phyloP scores from a whole-genome alignment of 495 filamentous ascomycete species.

The Recurvomyces mirabilis region DNA sequence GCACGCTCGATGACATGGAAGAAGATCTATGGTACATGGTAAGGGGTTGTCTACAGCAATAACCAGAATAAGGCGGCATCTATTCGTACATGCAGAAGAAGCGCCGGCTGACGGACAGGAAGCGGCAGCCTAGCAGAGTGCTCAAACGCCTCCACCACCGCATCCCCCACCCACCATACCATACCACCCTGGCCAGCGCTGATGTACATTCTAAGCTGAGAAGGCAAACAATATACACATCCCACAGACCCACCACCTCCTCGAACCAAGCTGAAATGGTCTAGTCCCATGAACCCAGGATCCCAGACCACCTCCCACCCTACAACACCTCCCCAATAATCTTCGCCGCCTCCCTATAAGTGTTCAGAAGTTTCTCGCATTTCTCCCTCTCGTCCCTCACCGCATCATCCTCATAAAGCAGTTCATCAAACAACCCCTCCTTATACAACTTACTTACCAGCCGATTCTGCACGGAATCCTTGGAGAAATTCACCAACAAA shows the following conservation, averaged over 20 bases:
- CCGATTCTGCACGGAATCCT: conserved; percentile 93
- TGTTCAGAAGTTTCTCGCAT: conserved; percentile 86
- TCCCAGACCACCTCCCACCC: conserved; percentile 1
- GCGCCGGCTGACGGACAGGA: too few species aligned
- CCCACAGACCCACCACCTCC: background rate
- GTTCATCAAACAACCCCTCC: conserved; percentile 81
- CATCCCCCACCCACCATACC: background rate
- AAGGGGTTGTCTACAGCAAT: too few species aligned
- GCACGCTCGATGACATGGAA: too few species aligned
- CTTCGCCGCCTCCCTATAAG: conserved; percentile 93
- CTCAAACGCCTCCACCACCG: background rate
- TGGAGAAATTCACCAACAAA: conserved; percentile 92
- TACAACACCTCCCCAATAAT: conserved; percentile 95
- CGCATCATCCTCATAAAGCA: conserved; percentile 92
- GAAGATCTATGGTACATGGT: too few species aligned
- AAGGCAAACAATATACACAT: too few species aligned
- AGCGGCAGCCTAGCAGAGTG: background rate
- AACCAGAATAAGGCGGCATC: too few species aligned
- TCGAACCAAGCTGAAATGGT: conserved; percentile 2
- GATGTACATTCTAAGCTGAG: conserved; percentile 1
- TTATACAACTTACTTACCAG: conserved; percentile 93
- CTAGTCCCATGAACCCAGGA: too few species aligned
- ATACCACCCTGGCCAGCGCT: background rate
- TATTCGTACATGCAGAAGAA: too few species aligned
- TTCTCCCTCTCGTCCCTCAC: conserved; percentile 97